Evolutionary conservation across 805 yeast species (phyloP).

Genomic region (Lipomyces lipofer): DNA sequence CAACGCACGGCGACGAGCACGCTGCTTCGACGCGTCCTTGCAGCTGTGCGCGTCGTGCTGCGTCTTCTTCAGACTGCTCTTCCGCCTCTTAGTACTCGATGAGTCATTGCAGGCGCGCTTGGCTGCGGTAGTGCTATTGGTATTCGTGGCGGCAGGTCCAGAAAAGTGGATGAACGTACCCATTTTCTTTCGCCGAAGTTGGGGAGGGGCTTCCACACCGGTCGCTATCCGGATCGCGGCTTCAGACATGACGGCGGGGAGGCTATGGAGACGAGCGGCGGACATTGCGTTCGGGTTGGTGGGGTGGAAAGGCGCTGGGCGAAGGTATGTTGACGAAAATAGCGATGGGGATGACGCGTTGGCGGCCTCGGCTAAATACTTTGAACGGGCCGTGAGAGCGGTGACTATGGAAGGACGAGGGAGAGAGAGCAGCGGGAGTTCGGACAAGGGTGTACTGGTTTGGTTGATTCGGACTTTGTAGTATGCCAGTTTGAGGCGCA

Average conservation of each 20-base stretch:
- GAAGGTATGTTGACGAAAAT: neutral
- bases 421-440: constrained; percentile 21
- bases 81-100: neutral
- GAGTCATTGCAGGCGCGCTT: too few relatives aligned
- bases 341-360: neutral
- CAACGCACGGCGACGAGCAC: neutral
- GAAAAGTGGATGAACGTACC: neutral
- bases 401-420: neutral
- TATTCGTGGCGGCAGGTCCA: neutral
- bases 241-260: constrained; percentile 23
- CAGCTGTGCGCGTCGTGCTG: neutral
- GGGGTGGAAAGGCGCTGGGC: constrained; percentile 7
- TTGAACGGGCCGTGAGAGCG: neutral
- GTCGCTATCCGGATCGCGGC: constrained; percentile 17
- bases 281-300: neutral
- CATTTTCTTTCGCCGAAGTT: constrained; percentile 1
- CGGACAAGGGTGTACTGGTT: constrained; percentile 34
- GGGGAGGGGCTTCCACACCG: neutral
- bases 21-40: neutral
- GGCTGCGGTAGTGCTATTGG: neutral
- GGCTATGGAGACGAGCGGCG: constrained; percentile 4
- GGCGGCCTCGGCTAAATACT: too few relatives aligned
- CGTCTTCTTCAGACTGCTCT: neutral
- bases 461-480: constrained; percentile 41
- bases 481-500: constrained; percentile 40